These are phyloP conservation scores for Magnusiomyces tetraspermus DNA, from an alignment of 1,139 yeast species.

Conservation along the genomic window DNA sequence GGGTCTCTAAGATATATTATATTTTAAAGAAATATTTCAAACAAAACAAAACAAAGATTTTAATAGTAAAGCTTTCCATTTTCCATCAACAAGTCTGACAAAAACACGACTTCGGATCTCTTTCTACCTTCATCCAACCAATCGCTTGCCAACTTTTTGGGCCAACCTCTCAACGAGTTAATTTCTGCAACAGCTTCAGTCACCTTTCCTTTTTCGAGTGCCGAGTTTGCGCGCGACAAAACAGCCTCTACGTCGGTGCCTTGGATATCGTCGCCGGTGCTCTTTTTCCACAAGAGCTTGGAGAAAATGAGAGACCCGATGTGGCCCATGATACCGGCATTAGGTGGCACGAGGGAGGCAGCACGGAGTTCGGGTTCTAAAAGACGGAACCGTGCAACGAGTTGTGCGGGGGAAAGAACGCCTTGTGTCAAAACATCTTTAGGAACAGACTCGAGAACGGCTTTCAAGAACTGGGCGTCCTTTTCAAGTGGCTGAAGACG, in stretches of 20 bases:
- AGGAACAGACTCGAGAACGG: conserved; percentile 41
- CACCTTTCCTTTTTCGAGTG: conserved; percentile 66
- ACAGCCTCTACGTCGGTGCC: conserved; percentile 85
- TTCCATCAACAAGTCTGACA: conserved; percentile 54
- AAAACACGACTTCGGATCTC: conserved; percentile 77
- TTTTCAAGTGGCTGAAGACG: too few species aligned
- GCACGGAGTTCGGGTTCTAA: conserved; percentile 81
- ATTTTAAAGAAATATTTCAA: too few species aligned
- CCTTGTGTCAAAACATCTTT: conserved; percentile 45
- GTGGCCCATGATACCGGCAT: conserved; percentile 93
- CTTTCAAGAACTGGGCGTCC: conserved; percentile 37
- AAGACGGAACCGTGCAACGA: conserved; percentile 61
- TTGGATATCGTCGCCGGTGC: conserved; percentile 50
- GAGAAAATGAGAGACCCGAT: conserved; percentile 71
- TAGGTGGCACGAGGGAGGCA: conserved; percentile 82
- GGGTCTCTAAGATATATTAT: neutral
- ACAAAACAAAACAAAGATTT: neutral
- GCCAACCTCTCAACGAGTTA: conserved; percentile 85
- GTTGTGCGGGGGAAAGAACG: conserved; percentile 42
- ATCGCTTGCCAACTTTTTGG: conserved; percentile 78
- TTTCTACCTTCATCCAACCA: conserved; percentile 87
- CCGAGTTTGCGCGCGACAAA: conserved; percentile 73
- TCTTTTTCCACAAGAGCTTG: conserved; percentile 54
- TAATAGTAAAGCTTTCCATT: conserved; percentile 30
- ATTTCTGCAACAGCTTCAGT: conserved; percentile 90